Conservation (phyloP, 73 alveolate species). For the Paramecium octaurelia region DNA sequence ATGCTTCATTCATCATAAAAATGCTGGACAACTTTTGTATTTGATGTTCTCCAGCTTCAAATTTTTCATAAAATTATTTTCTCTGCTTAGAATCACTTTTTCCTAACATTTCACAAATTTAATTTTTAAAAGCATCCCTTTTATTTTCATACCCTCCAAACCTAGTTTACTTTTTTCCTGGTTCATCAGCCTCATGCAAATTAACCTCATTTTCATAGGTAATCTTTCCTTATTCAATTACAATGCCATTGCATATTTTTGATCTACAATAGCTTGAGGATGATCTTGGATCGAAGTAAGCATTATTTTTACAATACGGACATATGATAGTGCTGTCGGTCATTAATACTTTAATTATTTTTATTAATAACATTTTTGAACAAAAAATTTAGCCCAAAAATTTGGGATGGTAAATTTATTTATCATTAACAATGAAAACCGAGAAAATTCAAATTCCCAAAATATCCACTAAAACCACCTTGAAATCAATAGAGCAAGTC, state of each 20-base stretch:
- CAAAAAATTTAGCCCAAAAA: background rate
- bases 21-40: background rate
- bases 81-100: background rate
- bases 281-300: background rate
- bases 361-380: background rate
- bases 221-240: background rate
- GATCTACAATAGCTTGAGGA: background rate
- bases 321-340: background rate
- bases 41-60: constrained; percentile 14
- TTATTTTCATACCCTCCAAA: constrained; percentile 45
- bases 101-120: background rate
- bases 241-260: background rate
- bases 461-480: background rate
- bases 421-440: too few species aligned
- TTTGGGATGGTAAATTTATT: background rate
- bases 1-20: background rate
- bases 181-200: constrained; percentile 9
- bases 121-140: background rate
- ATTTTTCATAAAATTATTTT: background rate
- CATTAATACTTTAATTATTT: background rate
- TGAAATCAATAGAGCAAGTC: background rate
- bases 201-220: constrained; percentile 38
- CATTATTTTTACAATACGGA: background rate
- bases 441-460: background rate
- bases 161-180: background rate